phyloP scores from a whole-genome alignment of 768 basidiomycete species.

The Jaapia argillacea region DNA sequence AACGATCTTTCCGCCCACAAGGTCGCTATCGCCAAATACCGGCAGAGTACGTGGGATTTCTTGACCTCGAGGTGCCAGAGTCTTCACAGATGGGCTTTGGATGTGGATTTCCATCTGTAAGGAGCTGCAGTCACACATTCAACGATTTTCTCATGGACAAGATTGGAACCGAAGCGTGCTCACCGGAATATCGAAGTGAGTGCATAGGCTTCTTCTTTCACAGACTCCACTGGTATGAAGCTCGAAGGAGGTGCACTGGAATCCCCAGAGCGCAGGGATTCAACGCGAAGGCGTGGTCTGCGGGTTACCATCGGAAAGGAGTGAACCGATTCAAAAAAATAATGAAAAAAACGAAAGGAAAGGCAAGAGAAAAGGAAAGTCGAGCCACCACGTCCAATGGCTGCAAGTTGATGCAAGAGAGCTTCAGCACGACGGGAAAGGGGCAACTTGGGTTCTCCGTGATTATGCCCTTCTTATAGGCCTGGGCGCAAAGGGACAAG shows the following conservation, averaged over 20 bases:
- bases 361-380: too few species aligned
- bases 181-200: slow-evolving; percentile 5
- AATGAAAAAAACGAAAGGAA: too few species aligned
- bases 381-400: too few species aligned
- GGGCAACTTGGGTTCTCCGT: too few species aligned
- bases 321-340: too few species aligned
- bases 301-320: not conserved
- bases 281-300: slow-evolving; percentile 3
- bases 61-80: slow-evolving; percentile 21
- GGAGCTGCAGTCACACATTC: slow-evolving; percentile 8
- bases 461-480: too few species aligned
- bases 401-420: too few species aligned
- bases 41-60: slow-evolving; percentile 22
- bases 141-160: too few species aligned
- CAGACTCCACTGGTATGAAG: not conserved
- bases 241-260: not conserved
- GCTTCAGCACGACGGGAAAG: too few species aligned
- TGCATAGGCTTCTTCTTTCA: slow-evolving; percentile 1
- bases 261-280: not conserved
- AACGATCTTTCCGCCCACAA: slow-evolving; percentile 47
- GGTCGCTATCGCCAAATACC: slow-evolving; percentile 53
- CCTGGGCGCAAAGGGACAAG: too few species aligned
- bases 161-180: too few species aligned
- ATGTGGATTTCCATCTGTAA: slow-evolving; percentile 50
- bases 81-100: slow-evolving; percentile 50